Evolutionary conservation across 2,329 filamentous ascomycete species (phyloP).

Genomic region (Trichoderma arundinaceum): DNA sequence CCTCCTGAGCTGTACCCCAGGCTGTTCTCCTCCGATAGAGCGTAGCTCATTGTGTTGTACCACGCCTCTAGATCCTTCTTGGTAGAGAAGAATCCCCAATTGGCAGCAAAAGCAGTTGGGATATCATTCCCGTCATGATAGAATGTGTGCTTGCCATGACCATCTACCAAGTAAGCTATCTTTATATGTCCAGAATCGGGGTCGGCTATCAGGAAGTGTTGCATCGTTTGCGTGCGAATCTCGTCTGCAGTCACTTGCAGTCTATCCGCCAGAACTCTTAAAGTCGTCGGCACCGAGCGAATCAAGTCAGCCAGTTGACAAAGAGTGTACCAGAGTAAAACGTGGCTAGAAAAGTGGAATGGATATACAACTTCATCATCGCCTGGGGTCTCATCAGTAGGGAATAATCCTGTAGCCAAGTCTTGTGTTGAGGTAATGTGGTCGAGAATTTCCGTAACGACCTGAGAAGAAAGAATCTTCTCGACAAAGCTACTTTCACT

Average conservation of each 20-base stretch:
- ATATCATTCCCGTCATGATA: slow-evolving; percentile 3
- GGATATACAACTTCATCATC: slow-evolving; percentile 6
- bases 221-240: not conserved
- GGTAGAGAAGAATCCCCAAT: not conserved
- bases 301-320: not conserved
- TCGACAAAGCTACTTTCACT: not conserved
- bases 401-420: not conserved
- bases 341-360: slow-evolving; percentile 3
- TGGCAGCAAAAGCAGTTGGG: slow-evolving; percentile 6
- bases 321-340: slow-evolving; percentile 6
- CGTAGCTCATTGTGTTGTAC: slow-evolving; percentile 1
- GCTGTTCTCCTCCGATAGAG: slow-evolving; percentile 1
- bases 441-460: not conserved
- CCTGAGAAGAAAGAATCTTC: slow-evolving; percentile 2
- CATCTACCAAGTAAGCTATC: slow-evolving; percentile 5
- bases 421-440: not conserved
- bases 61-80: not conserved
- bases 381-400: slow-evolving; percentile 1
- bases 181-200: not conserved
- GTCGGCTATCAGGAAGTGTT: not conserved
- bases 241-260: not conserved
- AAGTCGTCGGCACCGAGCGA: not conserved
- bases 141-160: not conserved
- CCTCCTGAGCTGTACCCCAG: slow-evolving; percentile 2
- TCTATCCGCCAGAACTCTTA: not conserved